Conservation (phyloP, 2,329 filamentous ascomycete genomes). For the Ophiostoma pallidulum region DNA sequence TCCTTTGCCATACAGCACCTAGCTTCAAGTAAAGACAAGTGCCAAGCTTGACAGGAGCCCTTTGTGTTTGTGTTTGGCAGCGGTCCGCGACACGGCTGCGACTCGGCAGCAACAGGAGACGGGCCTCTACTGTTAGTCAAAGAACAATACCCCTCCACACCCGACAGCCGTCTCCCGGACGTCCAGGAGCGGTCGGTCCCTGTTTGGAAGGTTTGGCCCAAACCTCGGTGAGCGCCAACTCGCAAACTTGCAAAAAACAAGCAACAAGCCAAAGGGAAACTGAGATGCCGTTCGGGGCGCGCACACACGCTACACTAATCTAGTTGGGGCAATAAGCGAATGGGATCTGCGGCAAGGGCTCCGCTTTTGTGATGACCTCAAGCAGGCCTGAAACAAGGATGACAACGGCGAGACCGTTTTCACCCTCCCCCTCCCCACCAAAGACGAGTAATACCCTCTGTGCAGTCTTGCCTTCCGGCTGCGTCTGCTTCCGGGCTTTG, state of each 20-base stretch:
- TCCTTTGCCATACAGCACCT: not conserved
- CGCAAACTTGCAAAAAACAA: too few relatives aligned
- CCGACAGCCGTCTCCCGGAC: too few relatives aligned
- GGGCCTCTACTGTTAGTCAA: too few relatives aligned
- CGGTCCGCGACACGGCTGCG: constrained; percentile 14
- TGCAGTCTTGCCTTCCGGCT: too few relatives aligned
- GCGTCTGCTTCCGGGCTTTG: constrained; percentile 8
- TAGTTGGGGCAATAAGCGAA: not conserved
- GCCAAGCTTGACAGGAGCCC: constrained; percentile 12
- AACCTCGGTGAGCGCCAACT: too few relatives aligned
- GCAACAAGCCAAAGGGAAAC: too few relatives aligned
- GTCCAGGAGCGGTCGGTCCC: too few relatives aligned
- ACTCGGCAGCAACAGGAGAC: constrained; percentile 10
- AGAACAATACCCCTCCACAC: too few relatives aligned
- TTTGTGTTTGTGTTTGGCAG: constrained; percentile 7
- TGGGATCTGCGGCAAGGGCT: constrained; percentile 11
- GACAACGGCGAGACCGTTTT: not conserved
- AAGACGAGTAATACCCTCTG: not conserved
- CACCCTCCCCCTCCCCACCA: not conserved
- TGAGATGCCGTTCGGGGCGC: too few relatives aligned
- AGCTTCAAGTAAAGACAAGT: not conserved
- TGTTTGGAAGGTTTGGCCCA: too few relatives aligned
- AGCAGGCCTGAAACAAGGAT: constrained; percentile 13
- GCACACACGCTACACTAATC: too few relatives aligned
- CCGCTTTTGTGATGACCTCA: constrained; percentile 13